phyloP scores from a whole-genome alignment of 306 rosid species.

The Pyrus bretschneideri region DNA sequence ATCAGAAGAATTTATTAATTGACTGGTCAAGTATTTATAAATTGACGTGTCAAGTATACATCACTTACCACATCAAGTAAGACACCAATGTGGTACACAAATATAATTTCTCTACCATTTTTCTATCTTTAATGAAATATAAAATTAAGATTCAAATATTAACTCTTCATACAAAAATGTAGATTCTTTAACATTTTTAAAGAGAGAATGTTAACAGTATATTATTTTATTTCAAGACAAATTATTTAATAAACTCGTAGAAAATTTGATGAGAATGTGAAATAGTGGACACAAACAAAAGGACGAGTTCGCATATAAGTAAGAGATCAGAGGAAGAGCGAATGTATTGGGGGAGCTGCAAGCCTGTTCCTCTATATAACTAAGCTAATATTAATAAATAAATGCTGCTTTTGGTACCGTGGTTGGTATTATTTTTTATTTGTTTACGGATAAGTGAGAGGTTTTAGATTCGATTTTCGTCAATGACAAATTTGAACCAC shows the following conservation, averaged over 20 bases:
- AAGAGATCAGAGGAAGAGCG: slow-evolving; percentile 13
- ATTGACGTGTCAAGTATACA: too few relatives aligned
- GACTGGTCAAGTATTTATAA: too few relatives aligned
- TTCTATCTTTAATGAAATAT: too few relatives aligned
- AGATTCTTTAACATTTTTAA: too few relatives aligned
- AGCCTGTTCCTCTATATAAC: not conserved
- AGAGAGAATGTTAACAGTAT: not conserved
- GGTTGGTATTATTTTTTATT: too few relatives aligned
- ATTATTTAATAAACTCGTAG: not conserved
- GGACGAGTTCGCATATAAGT: not conserved
- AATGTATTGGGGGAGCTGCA: slow-evolving; percentile 37
- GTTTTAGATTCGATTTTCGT: rapidly evolving
- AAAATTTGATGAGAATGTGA: not conserved
- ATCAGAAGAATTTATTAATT: too few relatives aligned
- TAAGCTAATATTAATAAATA: too few relatives aligned
- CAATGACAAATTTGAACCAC: rapidly evolving
- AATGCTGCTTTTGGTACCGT: too few relatives aligned
- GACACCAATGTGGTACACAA: too few relatives aligned
- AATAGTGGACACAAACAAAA: slow-evolving; percentile 21
- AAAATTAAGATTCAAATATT: not conserved
- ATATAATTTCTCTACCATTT: too few relatives aligned
- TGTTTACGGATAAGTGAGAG: too few relatives aligned
- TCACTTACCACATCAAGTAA: too few relatives aligned
- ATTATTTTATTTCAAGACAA: not conserved
- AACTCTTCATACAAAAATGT: not conserved